phyloP scores from a whole-genome alignment of 1,284 basidiomycete genomes.

The Ustilago crameri region DNA sequence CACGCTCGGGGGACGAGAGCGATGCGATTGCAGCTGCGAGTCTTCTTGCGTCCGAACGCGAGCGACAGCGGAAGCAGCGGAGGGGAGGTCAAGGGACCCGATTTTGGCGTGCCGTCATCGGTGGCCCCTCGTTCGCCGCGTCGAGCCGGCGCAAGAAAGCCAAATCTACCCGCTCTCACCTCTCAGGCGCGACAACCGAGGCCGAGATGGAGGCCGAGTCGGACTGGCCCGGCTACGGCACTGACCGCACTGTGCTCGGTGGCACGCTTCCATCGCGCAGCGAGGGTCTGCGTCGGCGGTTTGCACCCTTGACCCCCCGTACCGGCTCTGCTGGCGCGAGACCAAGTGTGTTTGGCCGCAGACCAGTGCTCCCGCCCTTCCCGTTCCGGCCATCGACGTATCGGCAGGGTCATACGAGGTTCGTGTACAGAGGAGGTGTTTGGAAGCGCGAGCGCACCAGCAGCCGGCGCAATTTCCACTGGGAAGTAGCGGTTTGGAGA shows the following conservation, averaged over 20 bases:
- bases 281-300: slow-evolving; percentile 17
- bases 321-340: neutral
- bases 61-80: slow-evolving; percentile 25
- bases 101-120: slow-evolving; percentile 60
- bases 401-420: slow-evolving; percentile 17
- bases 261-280: neutral
- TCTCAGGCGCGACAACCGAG: slow-evolving; percentile 13
- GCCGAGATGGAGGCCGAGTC: slow-evolving; percentile 40
- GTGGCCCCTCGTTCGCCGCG: slow-evolving; percentile 44
- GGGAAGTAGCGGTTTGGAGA: slow-evolving; percentile 65
- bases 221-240: slow-evolving; percentile 39
- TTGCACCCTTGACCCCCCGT: neutral
- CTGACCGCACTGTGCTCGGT: slow-evolving; percentile 34
- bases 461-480: slow-evolving; percentile 62
- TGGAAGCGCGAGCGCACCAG: slow-evolving; percentile 30
- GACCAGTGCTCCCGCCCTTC: slow-evolving; percentile 19
- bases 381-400: slow-evolving; percentile 22
- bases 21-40: slow-evolving; percentile 29
- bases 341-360: neutral
- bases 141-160: slow-evolving; percentile 13
- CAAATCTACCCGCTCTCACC: neutral
- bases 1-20: slow-evolving; percentile 39
- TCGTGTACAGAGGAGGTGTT: slow-evolving; percentile 15
- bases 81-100: slow-evolving; percentile 49
- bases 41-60: slow-evolving; percentile 28